A percentile compares a stretch with the other conserved stretches of the same genome.
phyloP scores from a whole-genome alignment of 2,329 filamentous ascomycete genomes.

The Cladosporium velox region DNA sequence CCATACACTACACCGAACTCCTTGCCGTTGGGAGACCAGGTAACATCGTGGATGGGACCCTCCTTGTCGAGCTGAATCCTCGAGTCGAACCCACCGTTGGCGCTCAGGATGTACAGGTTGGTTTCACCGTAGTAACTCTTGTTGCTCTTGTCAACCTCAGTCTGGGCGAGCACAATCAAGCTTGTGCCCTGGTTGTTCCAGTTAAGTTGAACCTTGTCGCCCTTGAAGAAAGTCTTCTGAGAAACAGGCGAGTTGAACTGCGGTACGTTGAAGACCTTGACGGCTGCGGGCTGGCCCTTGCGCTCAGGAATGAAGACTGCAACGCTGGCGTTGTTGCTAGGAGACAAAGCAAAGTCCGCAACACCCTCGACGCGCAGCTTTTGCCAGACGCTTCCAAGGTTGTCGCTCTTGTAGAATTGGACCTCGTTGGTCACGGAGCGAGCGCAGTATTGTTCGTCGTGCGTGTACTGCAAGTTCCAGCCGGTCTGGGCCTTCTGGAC shows the following conservation, averaged over 20 bases:
- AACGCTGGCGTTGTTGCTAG: conserved; percentile 79
- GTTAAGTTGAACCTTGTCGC: conserved; percentile 97
- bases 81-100: conserved; percentile 88
- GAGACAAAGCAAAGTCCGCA: conserved; percentile 82
- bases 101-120: conserved; percentile 90
- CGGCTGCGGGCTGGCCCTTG: conserved; percentile 87
- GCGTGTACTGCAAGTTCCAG: conserved; percentile 97
- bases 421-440: conserved; percentile 95
- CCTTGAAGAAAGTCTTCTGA: conserved; percentile 99
- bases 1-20: conserved; percentile 98
- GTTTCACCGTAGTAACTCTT: conserved; percentile 99
- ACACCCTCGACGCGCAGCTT: conserved; percentile 92
- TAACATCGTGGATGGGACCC: conserved; percentile 94
- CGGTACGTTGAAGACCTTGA: conserved; percentile 93
- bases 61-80: conserved; percentile 84
- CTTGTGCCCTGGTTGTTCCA: conserved; percentile 94
- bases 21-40: conserved; percentile 97
- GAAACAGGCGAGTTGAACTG: conserved; percentile 81
- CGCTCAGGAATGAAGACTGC: conserved; percentile 94
- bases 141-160: conserved; percentile 95
- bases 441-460: conserved; percentile 88
- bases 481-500: conserved; percentile 94
- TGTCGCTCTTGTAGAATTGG: conserved; percentile 89
- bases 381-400: conserved; percentile 83
- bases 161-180: conserved; percentile 92